Evolutionary conservation across 306 rosid species (phyloP).

Genomic region (Medicago arabica): DNA sequence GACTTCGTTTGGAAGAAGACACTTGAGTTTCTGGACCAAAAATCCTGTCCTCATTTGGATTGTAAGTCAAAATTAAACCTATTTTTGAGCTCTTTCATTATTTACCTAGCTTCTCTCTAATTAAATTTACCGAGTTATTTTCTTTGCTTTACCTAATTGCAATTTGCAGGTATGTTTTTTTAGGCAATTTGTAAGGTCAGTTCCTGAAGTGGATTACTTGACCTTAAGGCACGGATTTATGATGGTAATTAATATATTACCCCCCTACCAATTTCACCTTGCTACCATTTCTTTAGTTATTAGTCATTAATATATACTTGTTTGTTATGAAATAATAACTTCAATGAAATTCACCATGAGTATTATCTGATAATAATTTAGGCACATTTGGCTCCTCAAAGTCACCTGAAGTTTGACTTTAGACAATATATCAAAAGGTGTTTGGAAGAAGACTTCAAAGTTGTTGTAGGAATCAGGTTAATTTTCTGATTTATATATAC

Average conservation of each 20-base stretch:
- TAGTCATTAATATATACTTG: neutral
- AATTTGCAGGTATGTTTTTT: slow-evolving; percentile 67
- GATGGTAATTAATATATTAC: slow-evolving; percentile 57
- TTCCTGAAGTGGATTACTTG: slow-evolving; percentile 91
- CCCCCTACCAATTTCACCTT: neutral
- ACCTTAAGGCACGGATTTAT: slow-evolving; percentile 92
- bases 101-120: neutral
- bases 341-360: neutral
- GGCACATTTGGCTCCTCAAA: slow-evolving; percentile 95
- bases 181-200: slow-evolving; percentile 88
- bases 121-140: neutral
- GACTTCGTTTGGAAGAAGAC: slow-evolving; percentile 94
- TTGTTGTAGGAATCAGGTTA: slow-evolving; percentile 90
- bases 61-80: slow-evolving; percentile 56
- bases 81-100: neutral
- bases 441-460: slow-evolving; percentile 89
- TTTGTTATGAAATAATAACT: neutral
- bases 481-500: neutral
- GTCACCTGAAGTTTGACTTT: slow-evolving; percentile 72
- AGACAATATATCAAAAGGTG: slow-evolving; percentile 81
- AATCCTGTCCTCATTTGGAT: slow-evolving; percentile 78
- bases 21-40: slow-evolving; percentile 76
- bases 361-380: slow-evolving; percentile 35
- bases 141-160: neutral
- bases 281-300: neutral